Conservation (phyloP, 176 grass and related monocot species). For the Alopecurus myosuroides region DNA sequence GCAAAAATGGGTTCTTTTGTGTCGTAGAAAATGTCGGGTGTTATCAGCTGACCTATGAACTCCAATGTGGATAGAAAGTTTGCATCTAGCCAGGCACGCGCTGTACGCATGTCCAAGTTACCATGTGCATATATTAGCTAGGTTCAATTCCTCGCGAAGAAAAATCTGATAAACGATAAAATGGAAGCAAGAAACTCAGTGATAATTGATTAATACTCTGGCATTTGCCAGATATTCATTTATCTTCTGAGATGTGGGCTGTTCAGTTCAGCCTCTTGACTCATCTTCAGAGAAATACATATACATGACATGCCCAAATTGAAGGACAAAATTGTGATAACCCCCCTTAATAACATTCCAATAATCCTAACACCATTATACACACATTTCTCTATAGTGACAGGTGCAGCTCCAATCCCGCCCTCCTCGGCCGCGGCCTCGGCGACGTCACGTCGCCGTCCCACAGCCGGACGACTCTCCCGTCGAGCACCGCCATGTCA, state of each 20-base stretch:
- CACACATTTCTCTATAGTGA: not conserved
- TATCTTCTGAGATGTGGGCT: not conserved
- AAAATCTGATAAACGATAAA: not conserved
- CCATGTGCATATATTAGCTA: not conserved
- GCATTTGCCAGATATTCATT: conserved; percentile 26
- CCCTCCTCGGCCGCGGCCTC: not conserved
- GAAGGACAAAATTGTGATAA: conserved; percentile 6
- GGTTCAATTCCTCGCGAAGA: not conserved
- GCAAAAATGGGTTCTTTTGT: not conserved
- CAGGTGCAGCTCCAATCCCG: conserved; percentile 12
- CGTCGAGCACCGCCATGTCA: conserved; percentile 54
- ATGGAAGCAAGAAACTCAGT: not conserved
- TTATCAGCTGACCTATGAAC: not conserved
- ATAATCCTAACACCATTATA: conserved; percentile 12
- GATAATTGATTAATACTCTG: not conserved
- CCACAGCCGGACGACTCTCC: conserved; percentile 62
- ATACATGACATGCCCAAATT: not conserved
- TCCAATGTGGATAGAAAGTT: not conserved
- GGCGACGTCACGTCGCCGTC: conserved; percentile 31
- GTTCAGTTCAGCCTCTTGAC: not conserved
- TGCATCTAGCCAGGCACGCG: not conserved
- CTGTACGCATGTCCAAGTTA: not conserved
- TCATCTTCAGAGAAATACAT: not conserved
- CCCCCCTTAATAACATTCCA: not conserved
- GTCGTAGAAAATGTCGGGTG: not conserved